Base-by-base conservation (phyloP, 306 rosid species). In the Dalbergia cultrata region DNA sequence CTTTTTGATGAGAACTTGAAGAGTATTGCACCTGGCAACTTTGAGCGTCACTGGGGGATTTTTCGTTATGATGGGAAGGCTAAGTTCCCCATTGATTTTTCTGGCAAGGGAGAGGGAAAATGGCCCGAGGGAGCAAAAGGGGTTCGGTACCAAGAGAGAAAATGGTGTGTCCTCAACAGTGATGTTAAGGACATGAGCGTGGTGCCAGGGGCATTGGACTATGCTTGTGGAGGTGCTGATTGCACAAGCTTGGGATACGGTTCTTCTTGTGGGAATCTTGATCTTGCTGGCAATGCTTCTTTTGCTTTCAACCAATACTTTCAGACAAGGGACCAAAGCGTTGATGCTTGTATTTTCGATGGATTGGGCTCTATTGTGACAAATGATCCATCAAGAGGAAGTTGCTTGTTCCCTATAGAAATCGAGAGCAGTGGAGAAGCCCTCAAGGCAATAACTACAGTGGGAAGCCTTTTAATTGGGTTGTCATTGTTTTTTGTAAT, bases 1-100 rank as follows among this genome's bases (percentile, higher is more conserved):
- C 89, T 93, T 14, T 76, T 86, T 0, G 94, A 95, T 8, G 98
- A 95, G 85, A 70, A 95, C 80, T 1, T 56, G 31, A 93, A 95
- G 83, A 95, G 93, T 16, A 39, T 93, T 16, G 89, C 53, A 0
- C 98, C 97, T 0, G 96, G 98, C 0, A 57, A 56, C 39, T 95
- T 95, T 8, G 98, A 95, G 73, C 90, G 99, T 0, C 99, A 95
- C 7, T 93, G 94, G 99, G 99, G 97, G 6, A 91, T 95, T 45
- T 95, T 93, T 22, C 72, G 75, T 0, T 84, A 72, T 0, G 97
- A 95, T 10, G 98, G 97, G 14, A 76, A 53, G 11, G 85, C 94
- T 0, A 95, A 95, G 70, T 95, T 91, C 39, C 75, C 80, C 0
- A 80, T 95, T 56, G 99, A 93, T 74, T 86, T 93, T 14, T 70